Percentiles rank a stretch among this genome's conserved stretches.
These are phyloP conservation scores for Cryptococcus depauperatus DNA, from an alignment of 1,284 basidiomycete species.

Conservation along the genomic window DNA sequence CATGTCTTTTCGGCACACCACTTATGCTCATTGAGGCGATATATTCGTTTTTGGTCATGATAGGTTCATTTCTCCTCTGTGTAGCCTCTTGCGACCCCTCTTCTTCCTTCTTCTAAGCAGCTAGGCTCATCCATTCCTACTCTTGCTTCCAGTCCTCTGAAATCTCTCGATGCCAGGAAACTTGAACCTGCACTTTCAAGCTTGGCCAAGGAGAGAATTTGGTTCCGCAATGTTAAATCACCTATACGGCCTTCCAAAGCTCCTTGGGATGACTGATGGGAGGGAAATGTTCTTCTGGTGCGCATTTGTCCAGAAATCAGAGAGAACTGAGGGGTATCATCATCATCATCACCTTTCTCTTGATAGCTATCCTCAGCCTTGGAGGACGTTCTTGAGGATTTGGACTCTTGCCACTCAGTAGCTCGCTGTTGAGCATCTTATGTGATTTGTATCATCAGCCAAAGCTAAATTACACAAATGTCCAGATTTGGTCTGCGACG, in stretches of 20 bases:
- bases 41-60: no score
- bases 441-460: not conserved
- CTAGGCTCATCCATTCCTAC: constrained; percentile 73
- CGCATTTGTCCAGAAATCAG: constrained; percentile 80
- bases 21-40: no score
- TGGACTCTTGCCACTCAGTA: not conserved
- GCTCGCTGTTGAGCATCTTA: constrained; percentile 12
- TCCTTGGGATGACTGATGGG: not conserved
- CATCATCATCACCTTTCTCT: constrained; percentile 22
- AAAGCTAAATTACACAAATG: constrained; percentile 9
- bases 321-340: constrained; percentile 72
- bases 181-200: constrained; percentile 66
- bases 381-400: no score
- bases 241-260: constrained; percentile 11
- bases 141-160: constrained; percentile 73
- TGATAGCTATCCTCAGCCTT: no score
- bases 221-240: constrained; percentile 55
- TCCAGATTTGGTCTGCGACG: no score
- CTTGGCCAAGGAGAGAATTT: constrained; percentile 51
- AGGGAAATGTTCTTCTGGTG: constrained; percentile 45
- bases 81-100: constrained; percentile 84
- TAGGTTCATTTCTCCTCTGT: constrained; percentile 44
- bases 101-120: constrained; percentile 75
- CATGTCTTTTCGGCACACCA: no score
- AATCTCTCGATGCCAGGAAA: constrained; percentile 48